These are phyloP conservation scores for Solanum chacoense DNA, from an alignment of 305 asterid species.

Conservation along the genomic window DNA sequence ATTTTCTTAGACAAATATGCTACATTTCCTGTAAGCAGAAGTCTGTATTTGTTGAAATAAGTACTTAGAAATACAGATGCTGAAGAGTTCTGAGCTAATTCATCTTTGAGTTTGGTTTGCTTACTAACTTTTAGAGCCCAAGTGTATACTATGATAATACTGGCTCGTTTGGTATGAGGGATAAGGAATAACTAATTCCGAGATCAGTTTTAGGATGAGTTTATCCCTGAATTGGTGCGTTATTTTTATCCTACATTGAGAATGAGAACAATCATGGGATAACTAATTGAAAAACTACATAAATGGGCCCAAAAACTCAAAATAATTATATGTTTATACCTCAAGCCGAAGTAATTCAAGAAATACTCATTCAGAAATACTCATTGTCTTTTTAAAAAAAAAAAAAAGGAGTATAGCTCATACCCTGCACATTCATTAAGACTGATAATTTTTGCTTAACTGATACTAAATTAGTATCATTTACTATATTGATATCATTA, in stretches of 20 bases:
- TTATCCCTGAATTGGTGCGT: background rate
- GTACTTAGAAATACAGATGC: background rate
- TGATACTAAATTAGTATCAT: background rate
- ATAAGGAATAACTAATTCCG: background rate
- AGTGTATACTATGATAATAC: background rate
- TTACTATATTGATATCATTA: no score
- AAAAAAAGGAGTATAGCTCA: no score
- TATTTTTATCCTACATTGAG: background rate
- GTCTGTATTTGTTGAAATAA: background rate
- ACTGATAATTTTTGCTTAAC: no score
- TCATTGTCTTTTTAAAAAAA: no score
- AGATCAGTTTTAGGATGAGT: background rate
- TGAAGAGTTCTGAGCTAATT: background rate
- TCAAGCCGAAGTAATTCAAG: no score
- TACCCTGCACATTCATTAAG: no score
- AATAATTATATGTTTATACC: no score
- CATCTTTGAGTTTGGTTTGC: background rate
- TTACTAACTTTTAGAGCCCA: background rate
- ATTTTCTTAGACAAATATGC: background rate
- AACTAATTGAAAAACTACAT: background rate
- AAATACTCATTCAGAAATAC: no score
- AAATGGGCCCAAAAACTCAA: no score
- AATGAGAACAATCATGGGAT: background rate
- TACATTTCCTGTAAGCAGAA: background rate
- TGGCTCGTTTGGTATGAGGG: background rate